Percentiles rank a stretch among this genome's conserved stretches.
Evolutionary conservation across 768 basidiomycete genomes (phyloP).

Genomic region (Boletus eberwhitei): DNA sequence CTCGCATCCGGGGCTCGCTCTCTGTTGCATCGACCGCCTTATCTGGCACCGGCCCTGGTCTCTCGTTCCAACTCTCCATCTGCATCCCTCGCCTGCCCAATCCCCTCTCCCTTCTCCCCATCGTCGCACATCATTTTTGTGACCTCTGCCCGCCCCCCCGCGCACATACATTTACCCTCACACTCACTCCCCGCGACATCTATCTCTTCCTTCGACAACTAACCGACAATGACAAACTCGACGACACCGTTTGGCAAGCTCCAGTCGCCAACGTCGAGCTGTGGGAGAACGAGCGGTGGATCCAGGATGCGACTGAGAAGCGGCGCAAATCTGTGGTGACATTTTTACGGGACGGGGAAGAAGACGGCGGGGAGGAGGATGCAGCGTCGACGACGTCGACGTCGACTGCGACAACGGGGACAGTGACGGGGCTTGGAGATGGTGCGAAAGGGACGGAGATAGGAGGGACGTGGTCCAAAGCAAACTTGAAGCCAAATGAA

Average conservation of each 20-base stretch:
- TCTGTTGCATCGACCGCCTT: conserved; percentile 1
- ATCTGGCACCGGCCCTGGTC: conserved; percentile 13
- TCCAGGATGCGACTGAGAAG: conserved; percentile 17
- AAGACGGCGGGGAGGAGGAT: conserved; percentile 7
- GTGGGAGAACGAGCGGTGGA: conserved; percentile 78
- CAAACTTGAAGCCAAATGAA: conserved; percentile 8
- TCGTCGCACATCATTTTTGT: neutral
- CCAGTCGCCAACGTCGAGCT: conserved; percentile 68
- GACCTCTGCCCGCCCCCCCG: neutral
- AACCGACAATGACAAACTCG: conserved; percentile 63
- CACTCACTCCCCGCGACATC: conserved; percentile 22
- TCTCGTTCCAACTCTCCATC: conserved; percentile 16
- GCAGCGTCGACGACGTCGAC: conserved; percentile 4
- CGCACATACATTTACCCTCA: conserved; percentile 12
- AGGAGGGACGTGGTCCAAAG: conserved; percentile 14
- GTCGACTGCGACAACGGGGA: neutral
- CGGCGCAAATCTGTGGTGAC: conserved; percentile 2
- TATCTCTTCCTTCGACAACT: conserved; percentile 34
- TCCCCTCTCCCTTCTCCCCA: neutral
- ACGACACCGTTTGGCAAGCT: conserved; percentile 60
- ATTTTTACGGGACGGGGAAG: conserved; percentile 8
- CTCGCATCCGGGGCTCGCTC: neutral
- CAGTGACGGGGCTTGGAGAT: neutral
- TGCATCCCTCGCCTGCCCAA: conserved; percentile 5
- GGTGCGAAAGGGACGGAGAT: neutral